Conservation (phyloP, 768 basidiomycete genomes). For the Lanmaoa rubissima region DNA sequence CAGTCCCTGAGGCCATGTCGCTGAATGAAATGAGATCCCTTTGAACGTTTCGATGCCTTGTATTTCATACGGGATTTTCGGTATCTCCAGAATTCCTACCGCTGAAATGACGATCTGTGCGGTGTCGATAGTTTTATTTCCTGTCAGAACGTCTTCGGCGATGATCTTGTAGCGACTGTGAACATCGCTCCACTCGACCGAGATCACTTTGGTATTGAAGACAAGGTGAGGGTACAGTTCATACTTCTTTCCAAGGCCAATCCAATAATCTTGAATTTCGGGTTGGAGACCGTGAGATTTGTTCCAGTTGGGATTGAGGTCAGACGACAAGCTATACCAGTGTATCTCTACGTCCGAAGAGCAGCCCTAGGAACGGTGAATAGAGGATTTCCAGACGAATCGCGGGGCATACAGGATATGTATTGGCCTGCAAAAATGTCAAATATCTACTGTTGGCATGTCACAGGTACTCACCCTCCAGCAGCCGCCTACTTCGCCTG, state of each 20-base stretch:
- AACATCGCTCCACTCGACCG: slow-evolving; percentile 43
- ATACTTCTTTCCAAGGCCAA: slow-evolving; percentile 41
- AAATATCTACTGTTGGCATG: neutral
- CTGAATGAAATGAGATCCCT: slow-evolving; percentile 53
- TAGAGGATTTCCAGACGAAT: neutral
- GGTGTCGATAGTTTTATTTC: slow-evolving; percentile 26
- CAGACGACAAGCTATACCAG: slow-evolving; percentile 49
- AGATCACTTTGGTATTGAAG: slow-evolving; percentile 44
- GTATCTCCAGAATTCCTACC: slow-evolving; percentile 46
- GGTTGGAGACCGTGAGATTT: slow-evolving; percentile 39
- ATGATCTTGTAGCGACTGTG: slow-evolving; percentile 38
- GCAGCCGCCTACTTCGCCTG: slow-evolving; percentile 45
- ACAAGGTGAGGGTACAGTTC: slow-evolving; percentile 38
- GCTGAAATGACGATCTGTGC: slow-evolving; percentile 54
- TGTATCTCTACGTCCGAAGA: slow-evolving; percentile 42
- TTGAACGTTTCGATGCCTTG: slow-evolving; percentile 41
- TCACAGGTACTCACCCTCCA: slow-evolving; percentile 44
- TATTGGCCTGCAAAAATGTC: slow-evolving; percentile 28
- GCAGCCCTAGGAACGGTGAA: slow-evolving; percentile 36
- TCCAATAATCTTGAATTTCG: slow-evolving; percentile 46
- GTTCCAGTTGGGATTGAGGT: slow-evolving; percentile 46
- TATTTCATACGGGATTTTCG: slow-evolving; percentile 36
- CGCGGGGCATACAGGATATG: slow-evolving; percentile 22
- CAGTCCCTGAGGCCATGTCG: slow-evolving; percentile 43
- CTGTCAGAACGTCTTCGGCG: slow-evolving; percentile 33